Base-by-base conservation (phyloP, 139 green algal species). In the Pleodorina starrii region DNA sequence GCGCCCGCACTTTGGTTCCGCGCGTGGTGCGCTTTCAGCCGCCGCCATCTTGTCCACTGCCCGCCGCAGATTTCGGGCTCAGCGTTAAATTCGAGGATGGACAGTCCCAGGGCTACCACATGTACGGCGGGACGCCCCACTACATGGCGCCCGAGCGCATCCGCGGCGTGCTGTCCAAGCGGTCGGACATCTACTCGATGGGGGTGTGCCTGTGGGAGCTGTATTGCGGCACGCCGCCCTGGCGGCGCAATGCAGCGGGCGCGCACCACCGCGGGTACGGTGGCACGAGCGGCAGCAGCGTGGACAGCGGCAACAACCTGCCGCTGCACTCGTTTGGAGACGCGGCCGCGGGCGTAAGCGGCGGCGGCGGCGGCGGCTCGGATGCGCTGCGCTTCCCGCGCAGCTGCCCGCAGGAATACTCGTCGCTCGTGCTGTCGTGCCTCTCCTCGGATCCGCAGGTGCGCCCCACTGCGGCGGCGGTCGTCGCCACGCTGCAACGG, bases 91-190 rank as follows among this genome's bases (percentile, higher is more conserved):
- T 92, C 27, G 80, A 92, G 1, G 5, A 46, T 1, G 84, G 73
- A 25, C 81, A 90, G 75, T 71, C 71, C 32, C 73, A 90, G 32
- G 4, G 35, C 42, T 71, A 42, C 36, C 43, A 86, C 84, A 72
- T 87, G 48, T 87, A 85, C 60, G 50, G 72, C n/a, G 89, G 89
- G 36, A 92, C 89, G 74, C 83, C 75, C 0, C 79, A 85, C 59
- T 89, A 92, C 89, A 92, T 92, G 71, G 89, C 89, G 1, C 89
- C 89, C 19, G 89, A 92, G 43, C 82, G 82, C 32, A 16, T 50
- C 1, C 63, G 82, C 17, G 82, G 82, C 35, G 14, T 48, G 29
- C 82, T 88, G 44, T 50, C 44, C 19, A 51, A 76, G n/a, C 27
- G 4, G 11, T 80, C 32, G 1, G 82, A 88, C 82, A 51, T 88